Evolutionary conservation across 805 yeast genomes (phyloP), one percentile per base, ranked within the genome.

Genomic region (Nakazawaea ambrosiae): DNA sequence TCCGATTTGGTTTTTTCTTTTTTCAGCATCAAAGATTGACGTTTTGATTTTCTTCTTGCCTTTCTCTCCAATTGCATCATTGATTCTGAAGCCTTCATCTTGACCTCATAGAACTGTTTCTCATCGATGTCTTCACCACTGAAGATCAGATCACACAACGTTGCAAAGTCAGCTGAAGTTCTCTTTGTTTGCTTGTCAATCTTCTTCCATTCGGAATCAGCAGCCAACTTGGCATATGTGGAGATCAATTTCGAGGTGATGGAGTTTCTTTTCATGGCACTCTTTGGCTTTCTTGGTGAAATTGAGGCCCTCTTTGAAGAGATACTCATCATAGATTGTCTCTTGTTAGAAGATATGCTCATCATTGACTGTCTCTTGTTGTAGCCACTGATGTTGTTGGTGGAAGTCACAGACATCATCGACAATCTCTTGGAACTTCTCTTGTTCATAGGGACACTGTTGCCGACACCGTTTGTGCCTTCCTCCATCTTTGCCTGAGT

Each of bases 81-180:
- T 61, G 72, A 33, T 43, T 53, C n/a, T 66, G 69, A 40, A 54
- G 54, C 43, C 49, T 61, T 34, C 43, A 65, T 70, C 65, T 71
- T 33, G 57, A 64, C 43, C 64, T 70, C 10, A 61, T 54, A 43
- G 65, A 57, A 31, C 50, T 55, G 42, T 61, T 69, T 39, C 16
- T 34, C 42, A 42, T 77, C 83, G 36, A 68, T 75, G 46, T 69
- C 71, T 50, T 80, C 88, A 55, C 80, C 82, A 49, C 75, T 81
- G 64, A 82, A 82, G 41, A 82, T 75, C 56, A 75, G 78, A 59
- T 82, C 90, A 63, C 87, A 80, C 30, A 82, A 62, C 2, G 82
- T 72, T 10, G 88, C 92, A 63, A 82, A 82, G 44, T 82, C 83
- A 12, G 85, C 78, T 26, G 85, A 77, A 2, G 89, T 80, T 57